These are phyloP conservation scores for Diaporthe vaccinii DNA, from an alignment of 2,329 filamentous ascomycete species.

Conservation along the genomic window DNA sequence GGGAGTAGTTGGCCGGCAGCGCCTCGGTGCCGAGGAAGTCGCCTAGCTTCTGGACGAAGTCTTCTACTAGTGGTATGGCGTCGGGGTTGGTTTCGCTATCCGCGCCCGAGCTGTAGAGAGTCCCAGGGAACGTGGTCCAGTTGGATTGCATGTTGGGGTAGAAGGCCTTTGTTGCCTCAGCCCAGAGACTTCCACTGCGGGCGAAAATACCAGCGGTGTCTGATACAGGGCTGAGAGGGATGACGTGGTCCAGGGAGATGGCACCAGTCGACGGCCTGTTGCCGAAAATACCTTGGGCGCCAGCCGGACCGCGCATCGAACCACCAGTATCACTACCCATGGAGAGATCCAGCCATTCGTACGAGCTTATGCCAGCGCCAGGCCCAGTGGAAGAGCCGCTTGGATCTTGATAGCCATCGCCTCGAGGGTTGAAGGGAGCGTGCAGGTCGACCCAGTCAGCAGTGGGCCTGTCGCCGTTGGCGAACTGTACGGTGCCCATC, in stretches of 20 bases:
- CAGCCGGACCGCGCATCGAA: constrained; percentile 61
- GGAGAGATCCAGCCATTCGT: constrained; percentile 60
- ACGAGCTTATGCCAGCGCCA: constrained; percentile 55
- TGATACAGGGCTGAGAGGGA: constrained; percentile 56
- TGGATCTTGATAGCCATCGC: constrained; percentile 61
- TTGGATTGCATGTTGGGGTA: constrained; percentile 48
- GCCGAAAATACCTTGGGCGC: constrained; percentile 58
- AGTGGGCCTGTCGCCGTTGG: constrained; percentile 59
- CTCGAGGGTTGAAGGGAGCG: constrained; percentile 59
- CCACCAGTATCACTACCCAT: constrained; percentile 61
- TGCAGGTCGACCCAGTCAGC: constrained; percentile 62
- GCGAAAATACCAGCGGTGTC: constrained; percentile 61
- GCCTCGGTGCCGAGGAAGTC: constrained; percentile 46
- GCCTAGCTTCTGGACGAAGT: constrained; percentile 48
- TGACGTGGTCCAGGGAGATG: constrained; percentile 56
- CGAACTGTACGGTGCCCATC: constrained; percentile 63
- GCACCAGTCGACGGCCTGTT: constrained; percentile 59
- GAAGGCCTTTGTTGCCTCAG: constrained; percentile 49
- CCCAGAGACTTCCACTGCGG: constrained; percentile 53
- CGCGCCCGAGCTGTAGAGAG: constrained; percentile 49
- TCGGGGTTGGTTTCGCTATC: constrained; percentile 38
- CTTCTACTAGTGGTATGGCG: constrained; percentile 43
- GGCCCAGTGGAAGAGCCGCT: constrained; percentile 60
- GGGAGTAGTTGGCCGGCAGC: constrained; percentile 43
- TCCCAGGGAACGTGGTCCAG: constrained; percentile 51